Evolutionary conservation across 345 rosid genomes (phyloP).

Genomic region (Brassica incana): DNA sequence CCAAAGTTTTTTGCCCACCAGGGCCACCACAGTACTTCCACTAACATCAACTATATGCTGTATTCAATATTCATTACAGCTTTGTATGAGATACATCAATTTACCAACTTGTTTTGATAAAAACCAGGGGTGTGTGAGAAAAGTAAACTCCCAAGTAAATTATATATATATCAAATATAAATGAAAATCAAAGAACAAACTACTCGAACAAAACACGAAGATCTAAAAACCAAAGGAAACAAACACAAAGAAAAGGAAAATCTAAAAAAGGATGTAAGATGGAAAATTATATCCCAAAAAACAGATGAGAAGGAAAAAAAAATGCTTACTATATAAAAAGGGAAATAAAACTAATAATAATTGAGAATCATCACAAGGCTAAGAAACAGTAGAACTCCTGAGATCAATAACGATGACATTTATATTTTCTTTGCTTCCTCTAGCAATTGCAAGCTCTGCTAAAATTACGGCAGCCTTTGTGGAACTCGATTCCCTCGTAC

Average conservation of each 20-base stretch:
- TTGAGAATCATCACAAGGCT: background rate
- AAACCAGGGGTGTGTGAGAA: background rate
- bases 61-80: background rate
- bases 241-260: background rate
- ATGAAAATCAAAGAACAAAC: background rate
- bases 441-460: slow-evolving; percentile 54
- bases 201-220: background rate
- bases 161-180: background rate
- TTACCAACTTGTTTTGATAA: background rate
- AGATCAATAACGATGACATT: slow-evolving; percentile 63
- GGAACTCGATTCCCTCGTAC: slow-evolving; percentile 29
- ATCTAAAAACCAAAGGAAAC: background rate
- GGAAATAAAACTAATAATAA: background rate
- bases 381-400: background rate
- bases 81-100: background rate
- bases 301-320: background rate
- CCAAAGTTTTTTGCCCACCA: background rate
- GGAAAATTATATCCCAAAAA: background rate
- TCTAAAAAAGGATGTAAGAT: background rate
- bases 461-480: slow-evolving; percentile 51
- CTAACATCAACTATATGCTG: background rate
- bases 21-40: no score
- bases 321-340: background rate
- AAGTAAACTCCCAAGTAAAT: background rate
- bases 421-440: slow-evolving; percentile 63